phyloP scores from a whole-genome alignment of 2,329 filamentous ascomycete genomes.

The Calonectria ilicicola region DNA sequence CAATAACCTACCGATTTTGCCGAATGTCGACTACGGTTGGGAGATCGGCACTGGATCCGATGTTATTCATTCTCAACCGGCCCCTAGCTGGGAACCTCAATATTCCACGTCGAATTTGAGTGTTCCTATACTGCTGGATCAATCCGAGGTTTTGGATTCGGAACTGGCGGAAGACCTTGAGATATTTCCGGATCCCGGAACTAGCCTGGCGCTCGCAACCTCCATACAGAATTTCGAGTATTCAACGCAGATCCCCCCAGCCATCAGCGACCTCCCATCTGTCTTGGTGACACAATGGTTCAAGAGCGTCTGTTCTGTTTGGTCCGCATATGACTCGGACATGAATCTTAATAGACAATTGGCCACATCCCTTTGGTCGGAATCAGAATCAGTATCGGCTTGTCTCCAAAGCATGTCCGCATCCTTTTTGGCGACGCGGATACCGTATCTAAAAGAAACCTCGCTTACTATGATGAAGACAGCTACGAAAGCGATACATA shows the following conservation, averaged over 20 bases:
- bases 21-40: conserved; percentile 16
- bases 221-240: conserved; percentile 5
- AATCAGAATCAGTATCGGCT: conserved; percentile 51
- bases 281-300: conserved; percentile 53
- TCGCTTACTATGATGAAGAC: conserved; percentile 48
- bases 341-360: conserved; percentile 53
- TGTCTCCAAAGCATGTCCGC: conserved; percentile 57
- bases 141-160: conserved; percentile 1
- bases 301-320: conserved; percentile 52
- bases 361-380: conserved; percentile 51
- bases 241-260: conserved; percentile 22
- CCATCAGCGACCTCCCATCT: conserved; percentile 34
- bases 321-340: conserved; percentile 55
- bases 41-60: background rate
- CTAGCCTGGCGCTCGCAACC: conserved; percentile 1
- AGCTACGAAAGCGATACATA: conserved; percentile 49
- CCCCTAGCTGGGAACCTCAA: background rate
- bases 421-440: conserved; percentile 47
- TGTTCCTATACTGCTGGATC: conserved; percentile 19
- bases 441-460: conserved; percentile 49
- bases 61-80: background rate
- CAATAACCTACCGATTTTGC: background rate
- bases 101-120: conserved; percentile 5
- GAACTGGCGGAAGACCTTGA: conserved; percentile 19
- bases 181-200: background rate